Evolutionary conservation across 2,329 filamentous ascomycete genomes (phyloP).

Genomic region (Trichoderma breve): DNA sequence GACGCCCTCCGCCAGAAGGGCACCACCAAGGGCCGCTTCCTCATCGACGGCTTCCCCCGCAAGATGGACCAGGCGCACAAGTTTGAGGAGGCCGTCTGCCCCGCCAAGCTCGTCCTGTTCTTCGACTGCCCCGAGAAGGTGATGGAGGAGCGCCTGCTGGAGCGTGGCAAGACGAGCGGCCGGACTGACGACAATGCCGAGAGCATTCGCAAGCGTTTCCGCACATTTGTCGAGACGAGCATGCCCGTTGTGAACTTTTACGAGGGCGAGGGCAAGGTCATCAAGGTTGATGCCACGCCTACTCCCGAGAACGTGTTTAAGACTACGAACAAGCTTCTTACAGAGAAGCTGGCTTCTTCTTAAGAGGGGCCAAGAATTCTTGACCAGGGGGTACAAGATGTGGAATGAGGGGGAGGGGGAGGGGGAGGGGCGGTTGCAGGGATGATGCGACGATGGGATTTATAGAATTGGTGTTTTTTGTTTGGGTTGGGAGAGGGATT

Average conservation of each 20-base stretch:
- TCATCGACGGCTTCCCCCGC: slow-evolving; percentile 81
- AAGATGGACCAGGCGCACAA: slow-evolving; percentile 96
- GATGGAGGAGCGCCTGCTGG: slow-evolving; percentile 79
- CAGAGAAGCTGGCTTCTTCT: slow-evolving; percentile 41
- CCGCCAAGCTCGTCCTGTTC: slow-evolving; percentile 83
- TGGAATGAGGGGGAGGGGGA: background rate
- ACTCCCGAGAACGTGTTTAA: slow-evolving; percentile 60
- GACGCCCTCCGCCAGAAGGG: slow-evolving; percentile 56
- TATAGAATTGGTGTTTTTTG: slow-evolving; percentile 9
- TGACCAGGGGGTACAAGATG: background rate
- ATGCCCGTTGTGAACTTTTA: slow-evolving; percentile 95
- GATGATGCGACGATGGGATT: background rate
- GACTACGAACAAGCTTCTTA: slow-evolving; percentile 51
- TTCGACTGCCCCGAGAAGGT: slow-evolving; percentile 88
- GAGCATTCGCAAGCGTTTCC: slow-evolving; percentile 94
- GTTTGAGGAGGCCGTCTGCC: slow-evolving; percentile 88
- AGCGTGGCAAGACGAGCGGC: slow-evolving; percentile 90
- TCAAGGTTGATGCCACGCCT: slow-evolving; percentile 73
- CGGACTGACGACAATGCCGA: slow-evolving; percentile 91
- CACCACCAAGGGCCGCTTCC: slow-evolving; percentile 65
- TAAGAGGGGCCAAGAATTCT: background rate
- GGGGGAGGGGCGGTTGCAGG: background rate
- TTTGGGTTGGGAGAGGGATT: background rate
- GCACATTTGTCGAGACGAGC: slow-evolving; percentile 89
- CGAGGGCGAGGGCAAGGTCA: slow-evolving; percentile 70